Evolutionary conservation across 1,139 yeast species (phyloP), one percentile per base, ranked within the genome.

Genomic region (Suhomyces choctaworum): DNA sequence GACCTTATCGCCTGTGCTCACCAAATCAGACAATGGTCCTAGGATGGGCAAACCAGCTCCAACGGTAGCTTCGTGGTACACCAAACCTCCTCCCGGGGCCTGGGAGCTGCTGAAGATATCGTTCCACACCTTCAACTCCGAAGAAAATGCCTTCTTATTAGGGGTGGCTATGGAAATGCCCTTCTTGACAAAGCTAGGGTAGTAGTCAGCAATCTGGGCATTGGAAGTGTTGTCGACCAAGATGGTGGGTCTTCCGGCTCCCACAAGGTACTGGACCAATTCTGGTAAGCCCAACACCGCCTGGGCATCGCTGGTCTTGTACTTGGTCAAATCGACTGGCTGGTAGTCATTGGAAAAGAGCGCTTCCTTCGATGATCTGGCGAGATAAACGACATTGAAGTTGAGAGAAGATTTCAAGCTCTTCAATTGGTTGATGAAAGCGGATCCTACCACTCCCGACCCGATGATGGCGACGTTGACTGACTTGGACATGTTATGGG

Each of bases 11-110:
- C 98, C 98, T 36, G 98, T 92, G 44, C 77, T 75, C 31, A 92
- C 73, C 62, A 92, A 73, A 60, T 92, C 98, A 55, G 80, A 83
- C 55, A 92, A 71, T 37, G 97, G 87, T 32, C 89, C 82, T 51
- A 92, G 80, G 46, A 92, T 80, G 42, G 99, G 99, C 58, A 94
- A 75, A 37, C 97, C 99, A 26, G 98, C 98, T 55, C 97, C 98
- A 39, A 92, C 98, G n/a, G 97, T 87, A 34, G 97, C 95, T 71
- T 94, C 98, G 57, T 92, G 98, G 70, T 88, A 90, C 29, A 89
- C 95, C 46, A 90, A 72, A 24, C 95, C 95, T 33, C 83, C 85
- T 22, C 68, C 65, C 30, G 72, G 68, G 9, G 70, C 60, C 31
- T 73, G 71, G 25, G 79, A 69, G 37, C 60, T 65, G 25, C 66